Evolutionary conservation across 192 early-diverging fungal species (phyloP).

Genomic region (Coemansia sp.): DNA sequence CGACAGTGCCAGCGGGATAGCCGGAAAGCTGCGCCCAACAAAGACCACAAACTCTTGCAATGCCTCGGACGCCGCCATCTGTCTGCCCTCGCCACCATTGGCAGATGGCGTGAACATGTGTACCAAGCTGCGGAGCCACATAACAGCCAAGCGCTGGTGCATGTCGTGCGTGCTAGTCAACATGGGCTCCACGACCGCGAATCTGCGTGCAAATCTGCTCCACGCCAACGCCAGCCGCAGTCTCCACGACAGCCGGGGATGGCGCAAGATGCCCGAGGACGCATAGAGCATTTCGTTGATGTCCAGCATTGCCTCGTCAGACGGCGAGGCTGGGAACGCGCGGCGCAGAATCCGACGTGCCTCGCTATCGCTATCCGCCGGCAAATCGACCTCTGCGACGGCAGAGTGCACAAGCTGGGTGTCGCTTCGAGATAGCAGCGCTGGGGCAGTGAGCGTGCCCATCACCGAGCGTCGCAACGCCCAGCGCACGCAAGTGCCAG

Average conservation of each 20-base stretch:
- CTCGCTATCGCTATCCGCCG: slow-evolving; percentile 12
- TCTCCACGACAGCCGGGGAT: slow-evolving; percentile 21
- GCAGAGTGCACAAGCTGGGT: not conserved
- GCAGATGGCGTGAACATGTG: slow-evolving; percentile 24
- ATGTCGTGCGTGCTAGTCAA: slow-evolving; percentile 29
- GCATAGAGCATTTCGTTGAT: slow-evolving; percentile 23
- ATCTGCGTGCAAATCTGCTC: slow-evolving; percentile 35
- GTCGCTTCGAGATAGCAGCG: not conserved
- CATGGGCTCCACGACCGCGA: slow-evolving; percentile 34
- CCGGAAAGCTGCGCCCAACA: slow-evolving; percentile 5
- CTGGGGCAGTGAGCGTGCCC: slow-evolving; percentile 26
- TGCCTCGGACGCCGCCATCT: not conserved
- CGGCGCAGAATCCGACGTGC: slow-evolving; percentile 27
- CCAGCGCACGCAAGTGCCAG: slow-evolving; percentile 5
- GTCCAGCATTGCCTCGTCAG: slow-evolving; percentile 32
- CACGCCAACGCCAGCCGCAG: slow-evolving; percentile 39
- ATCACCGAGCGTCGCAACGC: slow-evolving; percentile 33
- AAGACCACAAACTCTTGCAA: slow-evolving; percentile 11
- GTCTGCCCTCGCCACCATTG: not conserved
- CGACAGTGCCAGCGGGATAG: slow-evolving; percentile 21
- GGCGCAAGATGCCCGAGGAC: not conserved
- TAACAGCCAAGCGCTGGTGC: slow-evolving; percentile 22
- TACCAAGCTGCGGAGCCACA: slow-evolving; percentile 35
- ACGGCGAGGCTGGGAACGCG: slow-evolving; percentile 50
- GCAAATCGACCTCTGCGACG: not conserved